Evolutionary conservation across 2,329 filamentous ascomycete species (phyloP).

Genomic region (Mycogone perniciosa): DNA sequence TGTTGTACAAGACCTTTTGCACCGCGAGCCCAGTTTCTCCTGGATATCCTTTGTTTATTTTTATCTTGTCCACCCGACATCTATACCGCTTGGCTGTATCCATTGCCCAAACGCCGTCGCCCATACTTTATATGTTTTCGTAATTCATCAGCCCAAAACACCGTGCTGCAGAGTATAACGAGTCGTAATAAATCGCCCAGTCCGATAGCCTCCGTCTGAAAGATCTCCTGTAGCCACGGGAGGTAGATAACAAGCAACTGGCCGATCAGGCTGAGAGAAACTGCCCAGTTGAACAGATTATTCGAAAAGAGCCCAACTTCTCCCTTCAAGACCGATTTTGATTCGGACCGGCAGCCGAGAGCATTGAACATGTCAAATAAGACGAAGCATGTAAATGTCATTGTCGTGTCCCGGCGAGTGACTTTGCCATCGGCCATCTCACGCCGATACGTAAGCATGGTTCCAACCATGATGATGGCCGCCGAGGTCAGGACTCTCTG

Average conservation of each 20-base stretch:
- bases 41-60: constrained; percentile 12
- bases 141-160: constrained; percentile 91
- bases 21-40: not conserved
- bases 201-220: constrained; percentile 85
- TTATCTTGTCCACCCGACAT: not conserved
- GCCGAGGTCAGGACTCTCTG: constrained; percentile 82
- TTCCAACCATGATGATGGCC: constrained; percentile 84
- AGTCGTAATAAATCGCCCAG: constrained; percentile 69
- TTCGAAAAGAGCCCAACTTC: constrained; percentile 81
- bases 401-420: constrained; percentile 90
- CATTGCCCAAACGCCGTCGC: constrained; percentile 47
- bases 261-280: constrained; percentile 74
- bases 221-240: constrained; percentile 86
- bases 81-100: constrained; percentile 62
- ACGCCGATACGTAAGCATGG: constrained; percentile 81
- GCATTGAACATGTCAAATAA: constrained; percentile 99
- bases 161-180: constrained; percentile 71
- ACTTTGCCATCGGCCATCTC: constrained; percentile 87
- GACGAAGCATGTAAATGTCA: constrained; percentile 99
- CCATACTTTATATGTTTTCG: constrained; percentile 71
- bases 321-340: constrained; percentile 80
- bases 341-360: constrained; percentile 82
- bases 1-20: not conserved
- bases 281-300: constrained; percentile 93
- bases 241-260: constrained; percentile 92